Percentiles rank a stretch among this genome's conserved stretches.
Conservation (phyloP, 2,329 filamentous ascomycete genomes). For the Fusarium sp. region DNA sequence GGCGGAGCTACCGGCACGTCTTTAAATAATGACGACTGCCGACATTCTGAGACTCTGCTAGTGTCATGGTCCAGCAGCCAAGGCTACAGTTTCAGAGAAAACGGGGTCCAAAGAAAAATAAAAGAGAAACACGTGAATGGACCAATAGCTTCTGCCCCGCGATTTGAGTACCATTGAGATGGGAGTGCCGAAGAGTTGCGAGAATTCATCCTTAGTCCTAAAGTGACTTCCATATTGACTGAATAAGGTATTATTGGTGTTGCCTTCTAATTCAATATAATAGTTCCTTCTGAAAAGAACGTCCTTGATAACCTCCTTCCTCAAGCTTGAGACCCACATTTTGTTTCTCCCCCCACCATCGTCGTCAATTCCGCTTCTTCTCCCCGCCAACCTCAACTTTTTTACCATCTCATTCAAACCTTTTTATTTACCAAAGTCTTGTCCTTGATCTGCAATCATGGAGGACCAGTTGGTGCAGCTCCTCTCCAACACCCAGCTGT, state of each 20-base stretch:
- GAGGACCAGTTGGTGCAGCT: slow-evolving; percentile 92
- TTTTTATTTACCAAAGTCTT: slow-evolving; percentile 23
- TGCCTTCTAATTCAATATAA: not conserved
- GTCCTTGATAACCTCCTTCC: not conserved
- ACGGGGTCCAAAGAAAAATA: slow-evolving; percentile 13
- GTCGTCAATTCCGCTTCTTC: slow-evolving; percentile 39
- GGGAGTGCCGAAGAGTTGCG: not conserved
- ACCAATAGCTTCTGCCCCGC: slow-evolving; percentile 30
- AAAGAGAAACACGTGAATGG: slow-evolving; percentile 30
- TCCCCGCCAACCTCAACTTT: slow-evolving; percentile 44
- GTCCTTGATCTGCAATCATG: slow-evolving; percentile 65
- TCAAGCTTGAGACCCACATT: slow-evolving; percentile 33
- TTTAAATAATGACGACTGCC: not conserved
- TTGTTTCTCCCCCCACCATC: slow-evolving; percentile 43
- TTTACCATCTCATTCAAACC: slow-evolving; percentile 17
- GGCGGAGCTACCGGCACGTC: too few relatives aligned
- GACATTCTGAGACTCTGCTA: not conserved
- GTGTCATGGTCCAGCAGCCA: not conserved
- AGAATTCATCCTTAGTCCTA: not conserved
- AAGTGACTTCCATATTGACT: not conserved
- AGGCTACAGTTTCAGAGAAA: slow-evolving; percentile 11
- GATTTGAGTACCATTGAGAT: slow-evolving; percentile 10
- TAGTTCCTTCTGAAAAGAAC: not conserved
- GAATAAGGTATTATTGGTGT: not conserved
- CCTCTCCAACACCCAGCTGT: slow-evolving; percentile 85